Percentiles rank a stretch among this genome's conserved stretches.
Conservation (phyloP, 257 asterid genomes). For the Capsicum chinense region DNA sequence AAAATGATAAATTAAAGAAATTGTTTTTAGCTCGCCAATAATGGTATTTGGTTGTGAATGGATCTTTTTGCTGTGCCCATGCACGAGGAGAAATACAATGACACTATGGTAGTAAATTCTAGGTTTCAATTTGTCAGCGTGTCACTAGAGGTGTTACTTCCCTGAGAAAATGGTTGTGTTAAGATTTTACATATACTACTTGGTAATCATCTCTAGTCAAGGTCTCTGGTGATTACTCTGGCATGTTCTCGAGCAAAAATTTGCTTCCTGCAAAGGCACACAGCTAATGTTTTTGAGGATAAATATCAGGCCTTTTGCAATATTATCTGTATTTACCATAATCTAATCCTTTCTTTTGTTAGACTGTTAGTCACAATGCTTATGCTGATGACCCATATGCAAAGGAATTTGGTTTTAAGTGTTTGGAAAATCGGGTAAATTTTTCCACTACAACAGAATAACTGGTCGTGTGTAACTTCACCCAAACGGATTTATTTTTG, state of each 20-base stretch:
- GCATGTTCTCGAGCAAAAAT: not conserved
- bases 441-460: too few relatives aligned
- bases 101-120: not conserved
- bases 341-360: slow-evolving; percentile 21
- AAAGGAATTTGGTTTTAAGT: slow-evolving; percentile 83
- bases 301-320: slow-evolving; percentile 4
- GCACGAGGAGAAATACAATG: not conserved
- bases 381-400: slow-evolving; percentile 85
- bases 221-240: not conserved
- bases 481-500: too few relatives aligned
- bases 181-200: not conserved
- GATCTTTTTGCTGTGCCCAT: not conserved
- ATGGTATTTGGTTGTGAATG: slow-evolving; percentile 8
- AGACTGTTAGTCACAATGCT: slow-evolving; percentile 89
- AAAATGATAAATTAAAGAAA: not conserved
- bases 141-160: not conserved
- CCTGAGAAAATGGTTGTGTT: not conserved
- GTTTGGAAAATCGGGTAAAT: too few relatives aligned
- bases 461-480: too few relatives aligned
- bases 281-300: too few relatives aligned
- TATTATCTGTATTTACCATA: not conserved
- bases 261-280: too few relatives aligned
- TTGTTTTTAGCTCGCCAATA: not conserved
- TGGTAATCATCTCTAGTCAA: not conserved
- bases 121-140: too few relatives aligned